Conservation (phyloP, 1,284 basidiomycete species). For the Cutaneotrichosporon cavernicola region DNA sequence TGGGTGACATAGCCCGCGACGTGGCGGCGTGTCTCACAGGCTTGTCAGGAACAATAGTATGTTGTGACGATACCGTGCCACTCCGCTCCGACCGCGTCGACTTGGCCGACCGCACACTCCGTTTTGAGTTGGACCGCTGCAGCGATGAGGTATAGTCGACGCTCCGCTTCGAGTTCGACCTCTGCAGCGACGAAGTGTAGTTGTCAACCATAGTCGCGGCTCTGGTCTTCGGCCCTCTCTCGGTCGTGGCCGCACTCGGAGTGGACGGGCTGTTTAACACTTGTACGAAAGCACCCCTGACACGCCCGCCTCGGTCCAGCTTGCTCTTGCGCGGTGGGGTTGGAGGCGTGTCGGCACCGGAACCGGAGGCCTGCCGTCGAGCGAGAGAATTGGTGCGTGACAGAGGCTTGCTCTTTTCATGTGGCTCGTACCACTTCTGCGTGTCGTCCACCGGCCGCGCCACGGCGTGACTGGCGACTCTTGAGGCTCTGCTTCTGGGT, state of each 20-base stretch:
- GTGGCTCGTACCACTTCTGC: background rate
- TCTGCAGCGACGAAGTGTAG: background rate
- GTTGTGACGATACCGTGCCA: constrained; percentile 1
- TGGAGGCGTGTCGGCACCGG: constrained; percentile 3
- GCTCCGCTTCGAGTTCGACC: constrained; percentile 8
- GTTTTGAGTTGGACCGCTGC: constrained; percentile 7
- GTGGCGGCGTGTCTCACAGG: background rate
- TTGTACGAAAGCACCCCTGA: constrained; percentile 4
- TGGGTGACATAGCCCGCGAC: background rate
- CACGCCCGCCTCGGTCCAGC: constrained; percentile 5
- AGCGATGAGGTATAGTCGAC: constrained; percentile 1
- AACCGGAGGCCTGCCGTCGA: background rate
- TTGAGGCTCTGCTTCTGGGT: background rate
- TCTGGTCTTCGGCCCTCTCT: background rate
- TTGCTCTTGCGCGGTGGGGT: constrained; percentile 15
- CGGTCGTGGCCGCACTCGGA: background rate
- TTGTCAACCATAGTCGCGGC: constrained; percentile 6
- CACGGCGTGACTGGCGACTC: background rate
- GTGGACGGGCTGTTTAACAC: background rate
- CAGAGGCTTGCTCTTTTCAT: background rate
- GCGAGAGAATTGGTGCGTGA: background rate
- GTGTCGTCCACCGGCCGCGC: background rate
- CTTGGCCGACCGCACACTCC: constrained; percentile 4
- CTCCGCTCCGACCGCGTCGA: constrained; percentile 3
- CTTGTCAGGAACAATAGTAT: background rate